phyloP scores from a whole-genome alignment of 192 early-diverging fungal genomes.

The Ramicandelaber brevisporus region DNA sequence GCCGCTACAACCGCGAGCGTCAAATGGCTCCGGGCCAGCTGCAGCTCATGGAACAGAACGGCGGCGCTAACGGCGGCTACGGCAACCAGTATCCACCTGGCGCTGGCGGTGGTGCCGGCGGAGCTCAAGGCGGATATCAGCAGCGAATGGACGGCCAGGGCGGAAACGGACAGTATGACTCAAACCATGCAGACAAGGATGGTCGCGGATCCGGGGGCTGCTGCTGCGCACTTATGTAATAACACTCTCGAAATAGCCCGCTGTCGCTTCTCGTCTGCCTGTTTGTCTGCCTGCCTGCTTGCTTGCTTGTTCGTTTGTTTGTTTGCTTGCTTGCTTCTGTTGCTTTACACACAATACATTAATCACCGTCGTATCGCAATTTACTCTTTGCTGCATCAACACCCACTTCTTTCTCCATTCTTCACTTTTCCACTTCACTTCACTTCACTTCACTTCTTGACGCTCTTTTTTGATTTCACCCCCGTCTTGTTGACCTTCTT shows the following conservation, averaged over 20 bases:
- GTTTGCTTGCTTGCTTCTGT: too few species aligned
- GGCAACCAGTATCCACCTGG: slow-evolving; percentile 15
- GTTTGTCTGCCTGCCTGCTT: too few species aligned
- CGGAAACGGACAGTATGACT: background rate
- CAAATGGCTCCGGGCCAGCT: slow-evolving; percentile 15
- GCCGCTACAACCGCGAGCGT: slow-evolving; percentile 51
- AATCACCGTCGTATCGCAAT: background rate
- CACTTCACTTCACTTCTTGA: background rate
- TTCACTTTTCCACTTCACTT: background rate
- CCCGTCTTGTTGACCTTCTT: background rate
- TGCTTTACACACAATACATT: too few species aligned
- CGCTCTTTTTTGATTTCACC: slow-evolving; percentile 1
- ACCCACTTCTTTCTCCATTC: background rate
- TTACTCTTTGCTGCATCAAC: background rate
- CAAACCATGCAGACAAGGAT: too few species aligned
- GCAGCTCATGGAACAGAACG: slow-evolving; percentile 1
- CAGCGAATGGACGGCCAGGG: too few species aligned
- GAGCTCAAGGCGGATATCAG: slow-evolving; percentile 8
- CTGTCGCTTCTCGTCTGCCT: too few species aligned
- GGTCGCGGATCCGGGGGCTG: slow-evolving; percentile 19
- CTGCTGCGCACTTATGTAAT: slow-evolving; percentile 31
- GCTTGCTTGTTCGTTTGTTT: too few species aligned
- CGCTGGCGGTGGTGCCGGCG: slow-evolving; percentile 9
- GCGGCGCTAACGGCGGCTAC: slow-evolving; percentile 4
- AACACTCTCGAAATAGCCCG: too few species aligned